These are phyloP conservation scores for Ziziphus jujuba DNA, from an alignment of 306 rosid species.

Conservation along the genomic window DNA sequence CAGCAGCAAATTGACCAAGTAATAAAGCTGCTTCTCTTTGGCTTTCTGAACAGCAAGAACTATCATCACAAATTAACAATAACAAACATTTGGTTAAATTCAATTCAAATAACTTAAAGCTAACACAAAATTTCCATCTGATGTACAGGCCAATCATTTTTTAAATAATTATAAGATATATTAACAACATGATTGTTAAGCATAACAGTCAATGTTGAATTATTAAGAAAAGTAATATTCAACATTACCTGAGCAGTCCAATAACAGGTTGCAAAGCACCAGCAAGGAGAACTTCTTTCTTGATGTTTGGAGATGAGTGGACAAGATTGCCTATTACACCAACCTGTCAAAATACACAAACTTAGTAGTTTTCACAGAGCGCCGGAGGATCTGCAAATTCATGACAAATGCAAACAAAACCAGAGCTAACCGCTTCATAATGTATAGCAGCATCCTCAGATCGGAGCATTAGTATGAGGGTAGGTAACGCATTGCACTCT, in stretches of 20 bases:
- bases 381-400: background rate
- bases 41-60: conserved; percentile 54
- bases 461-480: conserved; percentile 64
- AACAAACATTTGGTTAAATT: background rate
- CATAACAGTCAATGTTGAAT: background rate
- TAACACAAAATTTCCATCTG: background rate
- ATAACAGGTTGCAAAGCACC: conserved; percentile 82
- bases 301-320: conserved; percentile 68
- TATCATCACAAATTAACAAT: conserved; percentile 16
- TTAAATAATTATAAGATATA: background rate
- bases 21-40: conserved; percentile 69
- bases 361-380: conserved; percentile 13
- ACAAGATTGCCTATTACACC: conserved; percentile 81
- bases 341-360: conserved; percentile 38
- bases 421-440: conserved; percentile 57
- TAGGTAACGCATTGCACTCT: conserved; percentile 57
- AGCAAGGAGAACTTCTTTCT: conserved; percentile 56
- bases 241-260: conserved; percentile 48
- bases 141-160: background rate
- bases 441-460: conserved; percentile 56
- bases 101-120: background rate
- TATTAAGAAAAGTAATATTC: background rate
- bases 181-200: background rate
- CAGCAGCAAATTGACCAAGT: conserved; percentile 75
- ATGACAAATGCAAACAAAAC: background rate